Evolutionary conservation across 2,329 filamentous ascomycete genomes (phyloP).

Genomic region (Ceratocystis cubensis): DNA sequence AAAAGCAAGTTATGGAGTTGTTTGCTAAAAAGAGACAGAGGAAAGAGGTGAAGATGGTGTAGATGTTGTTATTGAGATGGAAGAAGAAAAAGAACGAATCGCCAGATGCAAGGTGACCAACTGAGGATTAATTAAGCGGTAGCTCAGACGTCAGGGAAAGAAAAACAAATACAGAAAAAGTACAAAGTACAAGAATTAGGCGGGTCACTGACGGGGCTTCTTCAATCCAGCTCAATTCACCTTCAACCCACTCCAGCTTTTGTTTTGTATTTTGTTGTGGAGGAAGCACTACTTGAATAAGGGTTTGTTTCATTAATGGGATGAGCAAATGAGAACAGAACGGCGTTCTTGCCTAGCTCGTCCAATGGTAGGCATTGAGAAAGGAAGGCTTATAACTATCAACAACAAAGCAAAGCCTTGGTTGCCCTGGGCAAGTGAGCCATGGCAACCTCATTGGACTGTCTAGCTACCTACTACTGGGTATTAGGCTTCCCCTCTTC

Average conservation of each 20-base stretch:
- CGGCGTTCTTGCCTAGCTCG: too few species aligned
- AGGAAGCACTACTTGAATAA: slow-evolving; percentile 5
- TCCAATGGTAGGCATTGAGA: too few species aligned
- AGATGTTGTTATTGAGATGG: background rate
- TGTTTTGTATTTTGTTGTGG: slow-evolving; percentile 4
- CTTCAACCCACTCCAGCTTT: background rate
- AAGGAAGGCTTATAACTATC: background rate
- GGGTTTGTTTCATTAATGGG: slow-evolving; percentile 10
- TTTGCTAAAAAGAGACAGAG: too few species aligned
- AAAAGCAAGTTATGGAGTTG: too few species aligned
- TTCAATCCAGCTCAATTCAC: background rate
- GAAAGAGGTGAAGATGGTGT: slow-evolving; percentile 9
- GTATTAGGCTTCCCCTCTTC: background rate
- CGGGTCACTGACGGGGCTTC: background rate
- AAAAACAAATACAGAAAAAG: slow-evolving; percentile 3
- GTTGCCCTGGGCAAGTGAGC: slow-evolving; percentile 4
- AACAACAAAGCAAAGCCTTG: slow-evolving; percentile 1
- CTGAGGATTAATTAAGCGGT: slow-evolving; percentile 6
- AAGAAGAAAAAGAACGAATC: slow-evolving; percentile 10
- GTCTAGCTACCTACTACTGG: background rate
- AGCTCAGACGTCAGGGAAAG: slow-evolving; percentile 3
- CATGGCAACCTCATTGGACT: background rate
- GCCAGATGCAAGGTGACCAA: background rate
- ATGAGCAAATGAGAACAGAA: too few species aligned
- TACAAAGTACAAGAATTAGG: background rate